These are phyloP conservation scores for Primulina tabacum DNA, from an alignment of 257 asterid genomes.

Conservation along the genomic window DNA sequence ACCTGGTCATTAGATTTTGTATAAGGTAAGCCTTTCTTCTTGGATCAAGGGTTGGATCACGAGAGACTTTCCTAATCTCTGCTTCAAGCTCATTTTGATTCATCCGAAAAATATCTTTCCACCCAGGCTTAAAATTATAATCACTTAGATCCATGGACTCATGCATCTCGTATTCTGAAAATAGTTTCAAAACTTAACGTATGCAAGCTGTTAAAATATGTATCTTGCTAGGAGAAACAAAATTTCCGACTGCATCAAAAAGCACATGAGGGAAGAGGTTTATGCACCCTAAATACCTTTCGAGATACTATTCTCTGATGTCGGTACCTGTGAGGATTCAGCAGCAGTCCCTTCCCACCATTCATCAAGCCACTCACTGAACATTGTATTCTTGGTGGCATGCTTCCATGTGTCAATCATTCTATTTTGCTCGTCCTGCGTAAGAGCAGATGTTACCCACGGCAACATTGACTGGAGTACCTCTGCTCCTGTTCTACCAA, in stretches of 20 bases:
- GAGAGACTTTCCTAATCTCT: conserved; percentile 92
- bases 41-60: conserved; percentile 93
- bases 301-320: conserved; percentile 45
- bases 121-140: conserved; percentile 87
- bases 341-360: conserved; percentile 87
- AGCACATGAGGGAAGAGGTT: conserved; percentile 1
- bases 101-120: conserved; percentile 95
- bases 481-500: conserved; percentile 98
- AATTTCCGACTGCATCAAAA: conserved; percentile 1
- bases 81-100: conserved; percentile 98
- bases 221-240: conserved; percentile 17
- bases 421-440: conserved; percentile 92
- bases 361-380: conserved; percentile 95
- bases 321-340: conserved; percentile 40
- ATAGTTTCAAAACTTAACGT: conserved; percentile 7
- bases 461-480: conserved; percentile 97
- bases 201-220: conserved; percentile 2
- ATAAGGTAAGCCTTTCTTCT: conserved; percentile 92
- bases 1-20: conserved; percentile 98
- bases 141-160: conserved; percentile 72
- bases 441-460: conserved; percentile 96
- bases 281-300: conserved; percentile 44
- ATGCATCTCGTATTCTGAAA: conserved; percentile 55
- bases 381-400: conserved; percentile 95
- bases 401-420: conserved; percentile 96